Base-by-base conservation (phyloP, 2,329 filamentous ascomycete species). In the Cercospora sojina region DNA sequence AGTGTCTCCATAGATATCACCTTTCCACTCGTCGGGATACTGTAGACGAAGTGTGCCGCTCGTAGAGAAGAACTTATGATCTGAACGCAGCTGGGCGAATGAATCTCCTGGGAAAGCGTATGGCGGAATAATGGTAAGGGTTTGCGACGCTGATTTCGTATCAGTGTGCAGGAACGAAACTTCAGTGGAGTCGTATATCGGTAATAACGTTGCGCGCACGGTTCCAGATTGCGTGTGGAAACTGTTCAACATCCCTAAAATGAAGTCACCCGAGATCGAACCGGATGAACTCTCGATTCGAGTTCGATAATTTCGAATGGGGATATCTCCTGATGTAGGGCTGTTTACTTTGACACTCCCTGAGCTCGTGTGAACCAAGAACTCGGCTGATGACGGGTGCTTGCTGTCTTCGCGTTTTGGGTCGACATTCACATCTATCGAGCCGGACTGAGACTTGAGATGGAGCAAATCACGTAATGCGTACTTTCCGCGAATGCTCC, bases 1-100 rank as follows among this genome's bases (percentile, higher is more conserved):
- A n/a, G 74, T 76, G 20, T 73, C 74, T 1, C 77, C 81, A 20
- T 78, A 74, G 1, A 82, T 70, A 31, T 69, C 67, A 5, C 80
- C 81, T 51, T 79, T 76, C 81, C 81, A 82, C 60, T 79, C 77
- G 38, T 78, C 71, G 3, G 81, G 80, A 66, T 82, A 82, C 0
- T 69, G 69, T 6, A 83, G 59, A 8, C 76, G 70, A 8, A 82
- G 73, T 3, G 79, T 76, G 3, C 74, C 74, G 27, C 67, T 71
- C 3, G 62, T 64, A 3, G 77, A 79, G 2, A 71, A 70, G 27
- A 72, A 78, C 35, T 74, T 78, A 53, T 82, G 80, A 7, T 69
- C 69, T 25, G 77, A 78, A 1, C 68, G 69, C 13, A 81, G 60
- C 1, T 74, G 72, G 1, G 59, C 56, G 49, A 69, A 67, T 1